Base-by-base conservation (phyloP, 371 early-diverging fungal species). In the Modicella reniformis region DNA sequence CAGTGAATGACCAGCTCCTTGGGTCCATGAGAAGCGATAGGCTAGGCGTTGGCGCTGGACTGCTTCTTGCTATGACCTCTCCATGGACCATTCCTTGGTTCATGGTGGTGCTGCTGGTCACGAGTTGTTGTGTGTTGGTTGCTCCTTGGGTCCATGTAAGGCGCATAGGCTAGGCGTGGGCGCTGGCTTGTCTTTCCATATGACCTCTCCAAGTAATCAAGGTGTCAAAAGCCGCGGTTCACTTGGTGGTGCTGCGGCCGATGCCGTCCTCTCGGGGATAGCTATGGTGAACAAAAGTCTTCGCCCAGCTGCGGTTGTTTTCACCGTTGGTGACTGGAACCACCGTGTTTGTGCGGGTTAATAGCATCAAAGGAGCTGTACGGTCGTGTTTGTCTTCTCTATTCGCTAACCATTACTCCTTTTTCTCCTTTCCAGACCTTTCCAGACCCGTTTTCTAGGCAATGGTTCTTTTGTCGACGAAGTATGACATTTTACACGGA, bases 341-440 rank as follows among this genome's bases (percentile, higher is more conserved):
- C 71, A 53, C 71, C 58, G 52, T 26, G 47, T 37, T 49, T 59
- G 50, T 70, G 53, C 52, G 64, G 70, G 58, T 44, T 63, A 70
- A 70, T 70, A 53, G 70, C 70, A 63, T 70, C 70, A 70, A 63
- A 40, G 70, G 59, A 70, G 64, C 41, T 70, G 70, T 70, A 41
- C 58, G 55, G 59, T 64, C 54, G 65, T 70, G 65, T 15, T 47
- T 70, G 65, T 33, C 44, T 34, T 58, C 50, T 49, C 47, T 29
- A 19, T 34, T 70, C 59, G 55, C 60, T 70, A 60, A 64, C 71
- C 64, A 64, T 70, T 70, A 59, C 65, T 23, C 53, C 58, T 41
- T 37, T 37, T 37, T 37, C 12, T 37, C 12, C 12, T 37, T 37
- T 12, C 37, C n/a, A n/a, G n/a, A n/a, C 33, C 7, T 32, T 54